Percentiles rank a stretch among this genome's conserved stretches.
These are phyloP conservation scores for Adenanthera pavonina DNA, from an alignment of 306 rosid genomes.

Conservation along the genomic window DNA sequence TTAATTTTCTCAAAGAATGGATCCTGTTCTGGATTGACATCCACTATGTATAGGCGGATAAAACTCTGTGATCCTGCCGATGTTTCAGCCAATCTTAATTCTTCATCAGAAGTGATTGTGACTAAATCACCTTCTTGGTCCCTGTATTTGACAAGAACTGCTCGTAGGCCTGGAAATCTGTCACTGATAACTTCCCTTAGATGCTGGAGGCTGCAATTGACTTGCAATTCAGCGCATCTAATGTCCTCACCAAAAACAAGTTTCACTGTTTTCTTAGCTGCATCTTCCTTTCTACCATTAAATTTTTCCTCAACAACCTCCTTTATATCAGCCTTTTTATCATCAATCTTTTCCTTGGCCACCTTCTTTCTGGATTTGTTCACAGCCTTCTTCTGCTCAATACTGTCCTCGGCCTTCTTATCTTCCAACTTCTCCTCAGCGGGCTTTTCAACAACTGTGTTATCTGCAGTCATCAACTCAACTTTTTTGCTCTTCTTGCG, in stretches of 20 bases:
- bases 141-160: constrained; percentile 82
- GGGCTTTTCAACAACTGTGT: constrained; percentile 25
- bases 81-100: constrained; percentile 80
- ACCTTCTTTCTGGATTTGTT: constrained; percentile 46
- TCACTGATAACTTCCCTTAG: constrained; percentile 69
- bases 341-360: constrained; percentile 53
- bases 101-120: constrained; percentile 82
- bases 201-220: constrained; percentile 72
- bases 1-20: constrained; percentile 60
- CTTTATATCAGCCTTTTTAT: constrained; percentile 67
- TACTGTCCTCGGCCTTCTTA: constrained; percentile 38
- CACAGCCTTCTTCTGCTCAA: constrained; percentile 22
- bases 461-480: constrained; percentile 44
- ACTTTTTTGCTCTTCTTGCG: constrained; percentile 62
- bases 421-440: constrained; percentile 39
- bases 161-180: constrained; percentile 68
- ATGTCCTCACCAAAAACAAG: constrained; percentile 90
- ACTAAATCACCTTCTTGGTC: constrained; percentile 93
- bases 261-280: constrained; percentile 66
- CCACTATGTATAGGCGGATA: constrained; percentile 69
- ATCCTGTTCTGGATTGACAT: constrained; percentile 69
- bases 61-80: constrained; percentile 59
- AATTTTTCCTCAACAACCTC: constrained; percentile 70
- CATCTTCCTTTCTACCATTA: constrained; percentile 47
- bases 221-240: constrained; percentile 76